Base-by-base conservation (phyloP, 2,329 filamentous ascomycete species). In the Sphaerulina musiva region DNA sequence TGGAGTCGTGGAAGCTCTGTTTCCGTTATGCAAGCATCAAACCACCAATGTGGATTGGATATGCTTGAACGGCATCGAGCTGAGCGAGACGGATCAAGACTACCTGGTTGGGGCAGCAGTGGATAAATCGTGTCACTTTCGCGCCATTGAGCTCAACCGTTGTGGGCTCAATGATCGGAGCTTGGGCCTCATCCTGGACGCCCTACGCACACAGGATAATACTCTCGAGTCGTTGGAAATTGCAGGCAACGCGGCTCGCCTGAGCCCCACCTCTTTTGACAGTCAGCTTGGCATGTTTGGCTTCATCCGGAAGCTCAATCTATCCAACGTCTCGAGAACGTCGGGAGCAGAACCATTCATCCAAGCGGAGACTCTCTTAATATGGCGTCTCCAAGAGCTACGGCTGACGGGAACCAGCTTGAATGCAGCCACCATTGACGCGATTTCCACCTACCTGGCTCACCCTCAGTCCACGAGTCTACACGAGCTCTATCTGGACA, bases 21-120 rank as follows among this genome's bases (percentile, higher is more conserved):
- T 85, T 61, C 83, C 84, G 1, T 72, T 87, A 5, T 86, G 83
- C 69, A 81, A 81, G 58, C 78, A 80, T 57, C 80, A 85, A 61
- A 75, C 83, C 23, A 87, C 85, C 0, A 85, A 83, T 62, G 80
- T 87, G 14, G 82, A 86, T 65, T 88, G 85, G 84, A 79, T 88
- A 50, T 76, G 80, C 20, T 70, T 88, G 55, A 87, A 82, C 56
- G 83, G 83, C 10, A 84, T 87, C 57, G 78, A 80, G 56, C 76
- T 88, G n/a, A 83, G 82, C 40, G 85, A 88, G 51, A 81, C 82
- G 0, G 85, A 88, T 68, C 72, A 87, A 50, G 85, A 87, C 58
- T 80, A 80, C 60, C 63, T 85, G 44, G 81, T 86, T 43, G 83
- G 83, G 59, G 83, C 84, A n/a, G 81, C 84, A 8, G 83, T 84